Evolutionary conservation across 148 eudicot genomes (phyloP).

Genomic region (Gaultheria prostrata): DNA sequence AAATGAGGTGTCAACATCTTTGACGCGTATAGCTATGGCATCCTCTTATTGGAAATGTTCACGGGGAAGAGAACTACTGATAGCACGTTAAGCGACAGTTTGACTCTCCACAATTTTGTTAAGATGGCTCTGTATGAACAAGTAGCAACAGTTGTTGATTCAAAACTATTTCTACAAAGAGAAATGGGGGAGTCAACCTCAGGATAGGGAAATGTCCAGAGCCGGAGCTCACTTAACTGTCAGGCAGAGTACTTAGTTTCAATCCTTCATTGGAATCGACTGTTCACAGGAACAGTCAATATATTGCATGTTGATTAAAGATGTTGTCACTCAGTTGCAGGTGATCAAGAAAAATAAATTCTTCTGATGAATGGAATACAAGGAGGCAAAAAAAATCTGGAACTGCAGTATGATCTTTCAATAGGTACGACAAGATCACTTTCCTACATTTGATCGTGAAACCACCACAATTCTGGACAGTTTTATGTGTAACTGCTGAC

Average conservation of each 20-base stretch:
- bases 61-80: neutral
- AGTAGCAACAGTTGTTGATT: neutral
- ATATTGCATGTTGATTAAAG: too few species aligned
- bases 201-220: neutral
- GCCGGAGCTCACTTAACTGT: neutral
- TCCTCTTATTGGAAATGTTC: neutral
- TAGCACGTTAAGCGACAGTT: neutral
- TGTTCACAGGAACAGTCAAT: neutral
- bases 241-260: neutral
- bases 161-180: neutral
- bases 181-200: neutral
- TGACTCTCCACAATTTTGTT: neutral
- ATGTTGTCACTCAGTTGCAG: too few species aligned
- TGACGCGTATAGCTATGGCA: neutral
- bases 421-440: too few species aligned
- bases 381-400: too few species aligned
- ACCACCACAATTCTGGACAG: too few species aligned
- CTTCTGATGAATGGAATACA: too few species aligned
- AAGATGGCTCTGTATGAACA: neutral
- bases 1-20: neutral
- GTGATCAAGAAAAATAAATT: too few species aligned
- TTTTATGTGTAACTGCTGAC: too few species aligned
- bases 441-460: too few species aligned
- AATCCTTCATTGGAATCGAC: neutral
- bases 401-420: too few species aligned